phyloP scores from a whole-genome alignment of 2,329 filamentous ascomycete genomes.

The Rugonectria rugulosa region DNA sequence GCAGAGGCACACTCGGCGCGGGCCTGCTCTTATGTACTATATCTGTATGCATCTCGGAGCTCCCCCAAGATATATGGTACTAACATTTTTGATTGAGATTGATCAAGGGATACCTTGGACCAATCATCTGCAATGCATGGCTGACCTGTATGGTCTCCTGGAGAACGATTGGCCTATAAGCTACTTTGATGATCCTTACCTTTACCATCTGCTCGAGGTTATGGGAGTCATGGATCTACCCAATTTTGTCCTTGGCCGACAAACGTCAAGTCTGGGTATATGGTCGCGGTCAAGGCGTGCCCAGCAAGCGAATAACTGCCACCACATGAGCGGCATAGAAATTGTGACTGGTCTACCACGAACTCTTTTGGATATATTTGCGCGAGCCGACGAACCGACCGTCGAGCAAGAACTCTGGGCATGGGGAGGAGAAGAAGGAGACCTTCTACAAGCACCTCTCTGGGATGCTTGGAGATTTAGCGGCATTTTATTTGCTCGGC shows the following conservation, averaged over 20 bases:
- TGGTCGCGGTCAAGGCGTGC: slow-evolving; percentile 19
- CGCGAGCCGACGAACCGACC: slow-evolving; percentile 18
- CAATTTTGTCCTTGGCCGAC: slow-evolving; percentile 28
- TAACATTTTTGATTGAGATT: no score
- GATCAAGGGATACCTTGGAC: no score
- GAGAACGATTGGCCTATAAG: no score
- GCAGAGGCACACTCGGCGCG: no score
- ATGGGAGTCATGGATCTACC: slow-evolving; percentile 34
- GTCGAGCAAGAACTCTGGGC: slow-evolving; percentile 27
- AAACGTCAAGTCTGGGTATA: slow-evolving; percentile 18
- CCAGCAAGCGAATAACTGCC: slow-evolving; percentile 1
- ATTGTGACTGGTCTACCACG: slow-evolving; percentile 38
- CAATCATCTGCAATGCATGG: no score
- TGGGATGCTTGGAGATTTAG: slow-evolving; percentile 40
- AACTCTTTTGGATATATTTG: slow-evolving; percentile 38
- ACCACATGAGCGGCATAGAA: slow-evolving; percentile 28
- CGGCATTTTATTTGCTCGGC: slow-evolving; percentile 33
- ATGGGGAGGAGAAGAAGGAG: slow-evolving; percentile 38
- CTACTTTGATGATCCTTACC: background rate
- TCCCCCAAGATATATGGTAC: no score
- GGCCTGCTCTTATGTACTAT: no score
- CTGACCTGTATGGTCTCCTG: no score
- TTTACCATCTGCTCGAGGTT: slow-evolving; percentile 16
- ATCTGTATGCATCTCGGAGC: no score
- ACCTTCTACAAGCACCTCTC: slow-evolving; percentile 38